Conservation (phyloP, 2,329 filamentous ascomycete species). For the Penicillium sp. region DNA sequence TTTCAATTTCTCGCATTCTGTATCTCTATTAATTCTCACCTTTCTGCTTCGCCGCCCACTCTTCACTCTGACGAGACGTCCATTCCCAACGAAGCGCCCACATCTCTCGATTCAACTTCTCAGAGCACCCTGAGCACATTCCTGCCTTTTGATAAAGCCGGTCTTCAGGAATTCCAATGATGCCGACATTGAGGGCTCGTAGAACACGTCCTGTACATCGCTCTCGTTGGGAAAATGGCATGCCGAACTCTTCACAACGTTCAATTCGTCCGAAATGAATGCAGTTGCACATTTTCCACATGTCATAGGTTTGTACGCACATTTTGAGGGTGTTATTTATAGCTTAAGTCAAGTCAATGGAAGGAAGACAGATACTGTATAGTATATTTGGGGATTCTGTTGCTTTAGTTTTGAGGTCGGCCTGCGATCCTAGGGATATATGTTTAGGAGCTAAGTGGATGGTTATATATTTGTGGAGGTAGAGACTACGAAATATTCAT, state of each 20-base stretch:
- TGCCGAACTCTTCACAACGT: slow-evolving; percentile 4
- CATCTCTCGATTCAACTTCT: slow-evolving; percentile 6
- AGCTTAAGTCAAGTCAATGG: no score
- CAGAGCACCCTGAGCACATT: slow-evolving; percentile 1
- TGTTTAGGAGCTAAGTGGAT: no score
- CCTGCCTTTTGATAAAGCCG: not conserved
- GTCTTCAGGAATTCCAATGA: slow-evolving; percentile 17
- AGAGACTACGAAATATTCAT: not conserved
- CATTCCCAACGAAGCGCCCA: slow-evolving; percentile 9
- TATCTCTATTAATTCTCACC: not conserved
- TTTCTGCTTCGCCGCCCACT: not conserved
- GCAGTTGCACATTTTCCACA: slow-evolving; percentile 5
- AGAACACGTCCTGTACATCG: not conserved
- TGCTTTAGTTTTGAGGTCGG: not conserved
- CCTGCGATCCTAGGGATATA: not conserved
- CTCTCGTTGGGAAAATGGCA: not conserved
- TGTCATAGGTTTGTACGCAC: slow-evolving; percentile 1
- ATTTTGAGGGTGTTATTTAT: not conserved
- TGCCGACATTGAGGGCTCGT: not conserved
- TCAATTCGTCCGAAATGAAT: not conserved
- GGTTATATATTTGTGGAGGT: not conserved
- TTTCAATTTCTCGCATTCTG: not conserved
- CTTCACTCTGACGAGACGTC: slow-evolving; percentile 9
- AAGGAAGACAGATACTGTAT: not conserved
- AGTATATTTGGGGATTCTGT: not conserved